Evolutionary conservation across 352 stramenopile genomes (phyloP).

Genomic region (Elongisporangium undulatum): DNA sequence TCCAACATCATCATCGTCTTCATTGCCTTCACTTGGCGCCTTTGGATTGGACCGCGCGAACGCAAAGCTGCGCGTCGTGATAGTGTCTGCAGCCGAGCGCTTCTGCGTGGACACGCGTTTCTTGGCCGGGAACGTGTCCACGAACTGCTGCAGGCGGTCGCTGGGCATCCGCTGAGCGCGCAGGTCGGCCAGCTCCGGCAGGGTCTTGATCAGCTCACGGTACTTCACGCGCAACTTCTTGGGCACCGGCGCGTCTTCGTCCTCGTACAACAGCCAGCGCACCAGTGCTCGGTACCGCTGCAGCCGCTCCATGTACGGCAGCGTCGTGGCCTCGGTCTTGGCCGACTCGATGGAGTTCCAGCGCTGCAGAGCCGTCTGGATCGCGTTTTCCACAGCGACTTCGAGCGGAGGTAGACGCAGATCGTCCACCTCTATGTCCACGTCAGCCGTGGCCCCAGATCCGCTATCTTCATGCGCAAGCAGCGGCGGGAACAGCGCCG

Average conservation of each 20-base stretch:
- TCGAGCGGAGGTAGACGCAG: slow-evolving; percentile 46
- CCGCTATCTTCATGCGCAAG: slow-evolving; percentile 10
- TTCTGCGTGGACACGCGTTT: slow-evolving; percentile 41
- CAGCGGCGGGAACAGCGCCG: slow-evolving; percentile 55
- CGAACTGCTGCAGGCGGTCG: slow-evolving; percentile 38
- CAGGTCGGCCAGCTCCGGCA: slow-evolving; percentile 38
- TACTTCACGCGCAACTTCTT: slow-evolving; percentile 25
- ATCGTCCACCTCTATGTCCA: slow-evolving; percentile 56
- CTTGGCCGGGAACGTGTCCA: slow-evolving; percentile 51
- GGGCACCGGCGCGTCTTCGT: slow-evolving; percentile 17
- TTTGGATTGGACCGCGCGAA: slow-evolving; percentile 36
- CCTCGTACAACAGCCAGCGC: slow-evolving; percentile 40
- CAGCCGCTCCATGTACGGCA: slow-evolving; percentile 52
- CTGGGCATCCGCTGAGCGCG: slow-evolving; percentile 38
- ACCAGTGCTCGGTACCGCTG: slow-evolving; percentile 56
- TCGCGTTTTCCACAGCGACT: slow-evolving; percentile 41
- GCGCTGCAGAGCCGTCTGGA: slow-evolving; percentile 49
- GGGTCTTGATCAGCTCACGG: slow-evolving; percentile 21
- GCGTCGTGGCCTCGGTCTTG: slow-evolving; percentile 28
- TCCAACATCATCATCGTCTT: not conserved
- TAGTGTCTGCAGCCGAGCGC: slow-evolving; percentile 49
- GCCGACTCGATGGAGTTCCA: slow-evolving; percentile 62
- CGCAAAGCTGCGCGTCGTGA: slow-evolving; percentile 52
- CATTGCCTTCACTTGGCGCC: not conserved
- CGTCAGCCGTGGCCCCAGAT: slow-evolving; percentile 6